Conservation (phyloP, 1,139 yeast species). For the Saccharomycopsis hybrid region DNA sequence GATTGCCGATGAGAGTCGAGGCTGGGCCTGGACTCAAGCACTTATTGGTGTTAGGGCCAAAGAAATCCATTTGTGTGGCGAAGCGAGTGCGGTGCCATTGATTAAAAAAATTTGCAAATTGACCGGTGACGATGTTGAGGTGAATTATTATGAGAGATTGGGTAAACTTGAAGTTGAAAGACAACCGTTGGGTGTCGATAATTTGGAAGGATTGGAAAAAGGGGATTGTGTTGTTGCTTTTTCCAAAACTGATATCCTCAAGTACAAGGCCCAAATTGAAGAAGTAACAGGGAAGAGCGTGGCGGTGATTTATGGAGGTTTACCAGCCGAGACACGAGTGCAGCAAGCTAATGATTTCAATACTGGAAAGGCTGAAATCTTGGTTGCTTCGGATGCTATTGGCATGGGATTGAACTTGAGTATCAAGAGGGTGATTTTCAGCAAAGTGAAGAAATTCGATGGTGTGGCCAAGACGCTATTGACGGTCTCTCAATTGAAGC, state of each 20-base stretch:
- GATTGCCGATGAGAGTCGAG: conserved; percentile 75
- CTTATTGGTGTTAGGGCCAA: conserved; percentile 79
- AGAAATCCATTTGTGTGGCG: conserved; percentile 92
- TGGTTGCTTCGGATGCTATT: conserved; percentile 94
- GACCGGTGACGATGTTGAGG: conserved; percentile 74
- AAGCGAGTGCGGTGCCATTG: conserved; percentile 68
- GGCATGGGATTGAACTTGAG: conserved; percentile 95
- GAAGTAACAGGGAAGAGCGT: conserved; percentile 55
- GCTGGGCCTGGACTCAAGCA: conserved; percentile 95
- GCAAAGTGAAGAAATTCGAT: conserved; percentile 61
- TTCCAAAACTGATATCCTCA: conserved; percentile 64
- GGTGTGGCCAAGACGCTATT: conserved; percentile 48
- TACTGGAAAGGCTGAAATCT: conserved; percentile 62
- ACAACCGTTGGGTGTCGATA: conserved; percentile 29
- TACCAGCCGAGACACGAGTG: conserved; percentile 92
- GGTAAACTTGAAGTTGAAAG: conserved; percentile 61
- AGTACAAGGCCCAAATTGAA: conserved; percentile 61
- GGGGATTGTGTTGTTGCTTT: conserved; percentile 94
- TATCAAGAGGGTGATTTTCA: conserved; percentile 73
- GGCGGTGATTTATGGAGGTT: conserved; percentile 89
- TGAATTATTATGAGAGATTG: conserved; percentile 65
- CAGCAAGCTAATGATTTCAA: conserved; percentile 79
- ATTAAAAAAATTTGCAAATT: conserved; percentile 49
- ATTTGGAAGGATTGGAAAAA: conserved; percentile 35
- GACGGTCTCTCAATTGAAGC: conserved; percentile 67